Percentiles rank a stretch among this genome's conserved stretches.
phyloP scores from a whole-genome alignment of 176 grass and related monocot genomes.

The Urochloa ruziziensis region DNA sequence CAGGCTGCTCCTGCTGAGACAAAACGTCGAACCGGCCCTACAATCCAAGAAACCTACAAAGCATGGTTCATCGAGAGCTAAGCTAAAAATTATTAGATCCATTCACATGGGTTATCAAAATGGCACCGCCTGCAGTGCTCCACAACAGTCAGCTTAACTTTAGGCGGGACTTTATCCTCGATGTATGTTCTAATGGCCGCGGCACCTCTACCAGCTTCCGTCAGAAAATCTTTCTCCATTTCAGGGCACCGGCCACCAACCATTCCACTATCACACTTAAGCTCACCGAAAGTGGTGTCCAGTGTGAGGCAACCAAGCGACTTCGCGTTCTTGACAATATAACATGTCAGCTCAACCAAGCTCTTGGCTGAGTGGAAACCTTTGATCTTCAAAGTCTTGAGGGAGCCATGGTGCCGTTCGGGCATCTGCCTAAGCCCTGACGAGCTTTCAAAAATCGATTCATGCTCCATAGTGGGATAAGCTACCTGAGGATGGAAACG shows the following conservation, averaged over 20 bases:
- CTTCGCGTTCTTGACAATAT: neutral
- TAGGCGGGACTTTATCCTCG: neutral
- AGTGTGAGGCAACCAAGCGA: neutral
- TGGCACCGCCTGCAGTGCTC: neutral
- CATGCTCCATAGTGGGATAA: neutral
- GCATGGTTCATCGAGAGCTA: neutral
- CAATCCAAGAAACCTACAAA: neutral
- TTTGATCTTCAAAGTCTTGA: slow-evolving; percentile 12
- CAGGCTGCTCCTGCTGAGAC: no score
- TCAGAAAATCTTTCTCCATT: neutral
- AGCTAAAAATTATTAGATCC: neutral
- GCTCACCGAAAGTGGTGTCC: neutral
- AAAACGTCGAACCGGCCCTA: neutral
- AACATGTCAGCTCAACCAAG: slow-evolving; percentile 14
- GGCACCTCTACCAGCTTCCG: neutral
- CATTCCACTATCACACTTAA: neutral
- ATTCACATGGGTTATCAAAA: neutral
- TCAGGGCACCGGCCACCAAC: rapidly evolving
- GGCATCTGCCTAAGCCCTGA: neutral
- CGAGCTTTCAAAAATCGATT: neutral
- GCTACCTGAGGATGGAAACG: neutral
- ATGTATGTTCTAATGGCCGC: neutral
- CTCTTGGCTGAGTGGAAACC: neutral
- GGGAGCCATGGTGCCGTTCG: neutral
- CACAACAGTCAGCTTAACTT: neutral